These are phyloP conservation scores for Niveomyces coronatus DNA, from an alignment of 2,329 filamentous ascomycete genomes.

Conservation along the genomic window DNA sequence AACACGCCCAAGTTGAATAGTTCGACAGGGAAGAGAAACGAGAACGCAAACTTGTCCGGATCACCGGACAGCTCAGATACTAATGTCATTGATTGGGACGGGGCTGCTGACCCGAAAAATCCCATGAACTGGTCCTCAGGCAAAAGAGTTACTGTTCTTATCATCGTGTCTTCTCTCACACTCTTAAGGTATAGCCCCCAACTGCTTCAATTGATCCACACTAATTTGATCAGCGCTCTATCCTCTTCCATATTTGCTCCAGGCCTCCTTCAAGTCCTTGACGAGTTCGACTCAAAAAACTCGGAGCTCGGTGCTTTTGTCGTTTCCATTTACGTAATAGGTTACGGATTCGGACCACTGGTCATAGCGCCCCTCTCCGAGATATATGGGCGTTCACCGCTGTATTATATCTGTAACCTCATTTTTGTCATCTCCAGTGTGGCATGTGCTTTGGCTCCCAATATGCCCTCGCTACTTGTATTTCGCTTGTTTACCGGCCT, in stretches of 20 bases:
- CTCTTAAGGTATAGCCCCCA: not conserved
- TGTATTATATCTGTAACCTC: slow-evolving; percentile 33
- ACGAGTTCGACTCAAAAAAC: slow-evolving; percentile 29
- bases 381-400: slow-evolving; percentile 42
- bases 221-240: slow-evolving; percentile 11
- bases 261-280: slow-evolving; percentile 35
- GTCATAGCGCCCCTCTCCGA: slow-evolving; percentile 54
- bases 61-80: too few relatives aligned
- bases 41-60: too few relatives aligned
- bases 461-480: slow-evolving; percentile 29
- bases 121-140: slow-evolving; percentile 55
- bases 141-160: slow-evolving; percentile 53
- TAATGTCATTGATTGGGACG: slow-evolving; percentile 56
- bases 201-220: too few relatives aligned
- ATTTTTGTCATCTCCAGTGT: slow-evolving; percentile 28
- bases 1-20: too few relatives aligned
- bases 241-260: slow-evolving; percentile 22
- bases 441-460: slow-evolving; percentile 27
- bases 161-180: slow-evolving; percentile 10
- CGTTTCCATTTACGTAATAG: slow-evolving; percentile 36
- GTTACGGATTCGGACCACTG: slow-evolving; percentile 48
- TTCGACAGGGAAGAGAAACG: too few relatives aligned
- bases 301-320: slow-evolving; percentile 31
- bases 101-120: slow-evolving; percentile 52
- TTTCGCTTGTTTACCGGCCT: slow-evolving; percentile 43